Conservation (phyloP, 129 eudicot genomes). For the Pseudognaphalium luteoalbum region DNA sequence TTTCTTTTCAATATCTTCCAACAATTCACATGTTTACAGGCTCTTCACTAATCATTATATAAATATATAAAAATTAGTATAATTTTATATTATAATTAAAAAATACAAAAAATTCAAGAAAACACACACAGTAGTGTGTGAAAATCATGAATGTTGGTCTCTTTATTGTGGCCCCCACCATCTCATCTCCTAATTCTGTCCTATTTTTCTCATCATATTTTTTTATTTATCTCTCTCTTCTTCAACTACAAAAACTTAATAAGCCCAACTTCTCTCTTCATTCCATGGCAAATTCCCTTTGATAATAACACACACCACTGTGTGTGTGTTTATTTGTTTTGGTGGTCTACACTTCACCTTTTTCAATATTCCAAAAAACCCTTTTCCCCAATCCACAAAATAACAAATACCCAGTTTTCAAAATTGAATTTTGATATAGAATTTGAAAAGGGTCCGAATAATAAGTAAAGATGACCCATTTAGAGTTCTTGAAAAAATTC, state of each 20-base stretch:
- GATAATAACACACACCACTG: background rate
- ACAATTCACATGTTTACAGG: background rate
- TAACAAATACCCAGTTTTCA: constrained; percentile 5
- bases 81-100: too few species aligned
- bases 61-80: too few species aligned
- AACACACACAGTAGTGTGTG: background rate
- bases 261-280: background rate
- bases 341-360: constrained; percentile 5
- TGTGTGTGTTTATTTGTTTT: background rate
- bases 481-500: constrained; percentile 69
- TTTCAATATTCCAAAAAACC: constrained; percentile 24
- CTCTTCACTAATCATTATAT: background rate
- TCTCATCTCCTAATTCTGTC: constrained; percentile 34
- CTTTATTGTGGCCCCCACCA: background rate
- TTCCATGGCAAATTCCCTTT: background rate
- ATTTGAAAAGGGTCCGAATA: constrained; percentile 29
- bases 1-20: background rate
- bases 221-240: constrained; percentile 9
- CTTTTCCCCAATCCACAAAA: constrained; percentile 29
- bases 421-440: constrained; percentile 15
- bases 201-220: constrained; percentile 6
- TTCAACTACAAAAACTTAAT: constrained; percentile 1
- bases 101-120: background rate
- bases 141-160: background rate
- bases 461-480: constrained; percentile 42